Percentiles rank a stretch among this genome's conserved stretches.
phyloP scores from a whole-genome alignment of 2,329 filamentous ascomycete species.

The Calonectria montana region DNA sequence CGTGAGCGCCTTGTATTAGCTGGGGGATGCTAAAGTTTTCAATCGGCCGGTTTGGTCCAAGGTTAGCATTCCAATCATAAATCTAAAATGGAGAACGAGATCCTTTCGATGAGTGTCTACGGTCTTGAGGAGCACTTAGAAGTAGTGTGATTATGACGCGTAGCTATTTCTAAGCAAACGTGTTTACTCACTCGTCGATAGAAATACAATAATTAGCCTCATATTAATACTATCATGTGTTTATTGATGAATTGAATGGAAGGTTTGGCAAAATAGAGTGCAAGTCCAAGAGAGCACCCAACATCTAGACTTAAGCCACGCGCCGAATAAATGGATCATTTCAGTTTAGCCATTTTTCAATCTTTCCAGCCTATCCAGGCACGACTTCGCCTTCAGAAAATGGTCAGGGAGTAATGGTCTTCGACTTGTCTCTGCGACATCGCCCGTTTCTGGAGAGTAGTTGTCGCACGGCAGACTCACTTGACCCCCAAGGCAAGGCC shows the following conservation, averaged over 20 bases:
- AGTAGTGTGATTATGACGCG: not conserved
- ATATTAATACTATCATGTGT: too few relatives aligned
- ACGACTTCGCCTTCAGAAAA: not conserved
- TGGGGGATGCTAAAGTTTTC: not conserved
- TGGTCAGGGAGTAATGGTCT: not conserved
- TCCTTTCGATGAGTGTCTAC: not conserved
- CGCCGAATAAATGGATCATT: not conserved
- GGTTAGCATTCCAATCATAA: not conserved
- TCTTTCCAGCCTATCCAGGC: not conserved
- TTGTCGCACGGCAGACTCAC: not conserved
- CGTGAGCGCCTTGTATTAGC: not conserved
- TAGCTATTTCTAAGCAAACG: not conserved
- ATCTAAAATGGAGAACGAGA: not conserved
- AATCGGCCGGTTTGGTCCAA: not conserved
- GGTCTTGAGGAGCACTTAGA: not conserved
- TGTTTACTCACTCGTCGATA: too few relatives aligned
- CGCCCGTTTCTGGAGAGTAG: too few relatives aligned
- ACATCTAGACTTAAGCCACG: not conserved
- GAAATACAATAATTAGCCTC: not conserved
- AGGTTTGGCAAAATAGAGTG: not conserved
- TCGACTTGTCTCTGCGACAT: not conserved
- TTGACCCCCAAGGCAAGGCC: too few relatives aligned
- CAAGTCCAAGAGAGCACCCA: not conserved
- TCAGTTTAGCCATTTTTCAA: not conserved
- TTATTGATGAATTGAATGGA: not conserved